Conservation (phyloP, 129 eudicot species). For the Solidago caesia region DNA sequence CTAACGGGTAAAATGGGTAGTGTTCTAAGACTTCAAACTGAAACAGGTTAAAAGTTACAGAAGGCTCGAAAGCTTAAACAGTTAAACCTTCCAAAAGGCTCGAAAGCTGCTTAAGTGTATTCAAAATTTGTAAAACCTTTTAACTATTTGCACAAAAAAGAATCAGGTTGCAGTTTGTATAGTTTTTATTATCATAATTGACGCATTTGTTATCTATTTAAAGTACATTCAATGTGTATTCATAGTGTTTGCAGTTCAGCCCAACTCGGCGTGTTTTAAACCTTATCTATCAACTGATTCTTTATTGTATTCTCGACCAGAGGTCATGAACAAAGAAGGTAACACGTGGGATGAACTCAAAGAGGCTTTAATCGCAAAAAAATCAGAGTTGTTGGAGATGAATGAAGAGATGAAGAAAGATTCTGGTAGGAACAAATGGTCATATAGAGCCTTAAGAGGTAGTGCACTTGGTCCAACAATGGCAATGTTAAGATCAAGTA, state of each 20-base stretch:
- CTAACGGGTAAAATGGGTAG: background rate
- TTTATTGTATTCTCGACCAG: constrained; percentile 16
- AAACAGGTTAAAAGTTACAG: background rate
- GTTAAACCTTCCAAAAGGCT: background rate
- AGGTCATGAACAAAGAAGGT: constrained; percentile 29
- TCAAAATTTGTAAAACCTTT: background rate
- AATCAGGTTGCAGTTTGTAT: background rate
- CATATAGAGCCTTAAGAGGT: constrained; percentile 59
- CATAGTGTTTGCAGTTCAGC: background rate
- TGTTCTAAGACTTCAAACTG: background rate
- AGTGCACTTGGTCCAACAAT: constrained; percentile 70
- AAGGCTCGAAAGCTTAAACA: background rate
- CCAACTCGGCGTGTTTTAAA: background rate
- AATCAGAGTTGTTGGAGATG: constrained; percentile 35
- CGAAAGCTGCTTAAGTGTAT: background rate
- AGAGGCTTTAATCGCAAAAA: constrained; percentile 47
- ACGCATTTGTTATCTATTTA: background rate
- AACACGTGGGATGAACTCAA: constrained; percentile 61
- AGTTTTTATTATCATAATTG: background rate
- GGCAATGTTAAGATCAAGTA: constrained; percentile 57
- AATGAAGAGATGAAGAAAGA: constrained; percentile 44
- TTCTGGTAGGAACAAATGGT: constrained; percentile 44
- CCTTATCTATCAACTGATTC: background rate
- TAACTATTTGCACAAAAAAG: background rate
- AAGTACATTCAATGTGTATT: background rate